Evolutionary conservation across 2,329 filamentous ascomycete species (phyloP), one percentile per base, ranked within the genome.

Genomic region (Purpureocillium takamizusanense): DNA sequence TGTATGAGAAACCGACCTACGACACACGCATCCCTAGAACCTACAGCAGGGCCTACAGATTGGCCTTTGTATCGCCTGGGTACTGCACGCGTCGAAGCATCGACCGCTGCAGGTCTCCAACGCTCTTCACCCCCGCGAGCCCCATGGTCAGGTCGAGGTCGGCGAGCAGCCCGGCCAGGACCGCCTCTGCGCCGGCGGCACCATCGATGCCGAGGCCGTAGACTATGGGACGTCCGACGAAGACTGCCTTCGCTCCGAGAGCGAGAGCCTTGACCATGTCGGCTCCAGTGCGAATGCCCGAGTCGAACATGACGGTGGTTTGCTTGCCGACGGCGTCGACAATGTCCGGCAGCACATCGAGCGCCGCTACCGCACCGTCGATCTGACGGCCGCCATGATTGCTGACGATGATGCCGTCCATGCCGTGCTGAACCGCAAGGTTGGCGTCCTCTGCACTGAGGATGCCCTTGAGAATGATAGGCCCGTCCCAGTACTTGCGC

Each of bases 401-500:
- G 31, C 58, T 64, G 2, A 68, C 53, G 14, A 65, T 54, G 37
- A 67, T 60, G 1, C 59, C 63, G 28, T 65, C 56, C 13, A 62
- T 51, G 2, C 60, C 61, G 30, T 62, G 44, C 21, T 59, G 48
- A 7, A 61, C 53, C 1, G 63, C 63, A 3, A 57, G 42, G n/a
- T 51, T 44, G 11, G 62, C 65, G 38, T 68, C 63, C 9, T 64
- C 57, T 3, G 61, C 60, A 7, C 55, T 61, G 42, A 61, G 51
- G 3, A 68, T 56, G 3, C 64, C 65, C 36, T 67, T 67, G 30
- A 65, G 52, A 11, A 67, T 53, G 16, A 67, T 60, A 0, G 63
- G 62, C 0, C 78, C 78, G 42, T 75, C 66, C 76, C 79, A 84
- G 41, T 78, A 54, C 47, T 71, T 61, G 45, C 71, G 66, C 44